phyloP scores from a whole-genome alignment of 164 flowering plant species.

The Annona squamosa region DNA sequence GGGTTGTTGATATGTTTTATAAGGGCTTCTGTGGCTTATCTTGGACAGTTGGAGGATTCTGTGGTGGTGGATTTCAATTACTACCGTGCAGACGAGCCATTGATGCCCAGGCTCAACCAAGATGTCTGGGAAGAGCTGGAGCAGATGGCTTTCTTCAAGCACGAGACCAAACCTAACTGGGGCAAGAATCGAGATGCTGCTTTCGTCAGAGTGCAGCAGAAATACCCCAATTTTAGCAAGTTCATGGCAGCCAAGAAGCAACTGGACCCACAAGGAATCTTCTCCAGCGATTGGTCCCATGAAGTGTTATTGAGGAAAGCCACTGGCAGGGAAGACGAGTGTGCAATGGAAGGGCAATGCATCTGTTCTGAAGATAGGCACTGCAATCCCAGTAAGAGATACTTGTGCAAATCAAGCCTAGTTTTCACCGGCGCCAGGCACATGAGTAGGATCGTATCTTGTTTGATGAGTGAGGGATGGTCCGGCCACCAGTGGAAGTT shows the following conservation, averaged over 20 bases:
- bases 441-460: conserved; percentile 91
- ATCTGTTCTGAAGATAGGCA: conserved; percentile 71
- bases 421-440: conserved; percentile 49
- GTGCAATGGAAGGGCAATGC: conserved; percentile 76
- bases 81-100: conserved; percentile 53
- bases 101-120: conserved; percentile 63
- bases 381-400: conserved; percentile 59
- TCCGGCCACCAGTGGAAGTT: conserved; percentile 95
- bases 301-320: conserved; percentile 43
- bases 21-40: conserved; percentile 53
- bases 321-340: conserved; percentile 39
- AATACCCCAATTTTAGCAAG: conserved; percentile 42
- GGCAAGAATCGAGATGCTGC: conserved; percentile 74
- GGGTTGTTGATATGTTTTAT: conserved; percentile 71
- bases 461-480: conserved; percentile 97
- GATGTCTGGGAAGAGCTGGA: conserved; percentile 82
- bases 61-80: conserved; percentile 79
- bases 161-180: conserved; percentile 82
- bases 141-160: conserved; percentile 83
- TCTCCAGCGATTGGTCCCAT: conserved; percentile 69
- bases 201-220: conserved; percentile 48
- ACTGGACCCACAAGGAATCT: conserved; percentile 50
- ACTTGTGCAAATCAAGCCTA: conserved; percentile 53
- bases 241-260: conserved; percentile 51
- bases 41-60: conserved; percentile 74